Base-by-base conservation (phyloP, 1,284 basidiomycete species). In the Moesziomyces antarcticus region DNA sequence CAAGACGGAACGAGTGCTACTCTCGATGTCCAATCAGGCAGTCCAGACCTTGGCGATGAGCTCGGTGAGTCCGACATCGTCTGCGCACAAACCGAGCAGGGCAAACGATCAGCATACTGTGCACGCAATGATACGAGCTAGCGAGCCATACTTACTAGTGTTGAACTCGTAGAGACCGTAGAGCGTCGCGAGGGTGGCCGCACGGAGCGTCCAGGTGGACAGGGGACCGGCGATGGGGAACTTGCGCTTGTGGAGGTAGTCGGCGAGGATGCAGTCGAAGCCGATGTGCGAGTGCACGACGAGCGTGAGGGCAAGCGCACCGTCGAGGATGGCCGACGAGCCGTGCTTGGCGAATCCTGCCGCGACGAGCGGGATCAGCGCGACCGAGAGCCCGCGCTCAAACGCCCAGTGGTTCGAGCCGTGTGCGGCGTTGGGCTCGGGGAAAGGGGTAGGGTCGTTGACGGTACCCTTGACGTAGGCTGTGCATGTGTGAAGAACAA, bases 351-450 rank as follows among this genome's bases (percentile, higher is more conserved):
- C 82, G 44, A 76, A 70, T 4, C 80, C 85, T 44, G 79, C 80
- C 3, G 80, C 80, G 13, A 81, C 58, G 79, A 97, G 86, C 25
- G 97, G 97, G 20, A 99, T 88, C 72, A 99, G 90, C 24, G 90
- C 87, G 0, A 92, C 95, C 1, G 92, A 91, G 59, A 98, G 88
- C 20, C 94, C 88, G 56, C 96, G 91, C 86, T 99, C 96, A 83
- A 98, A 97, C 1, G 93, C 90, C 96, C 96, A 99, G 88, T 98
- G 96, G 86, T 97, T 91, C 2, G 93, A 96, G 51, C 97, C 96
- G 82, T 97, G 92, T 3, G 89, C 85, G 3, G 78, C 54, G 52
- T 75, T 70, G 40, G 93, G 89, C 24, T 90, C 84, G 30, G 95
- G 95, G 88, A 94, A 97, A 21, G 90, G 86, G 5, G 92, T 93